A percentile compares a stretch with the other conserved stretches of the same genome.
phyloP scores from a whole-genome alignment of 2,329 filamentous ascomycete genomes.

The Phoma herbarum region DNA sequence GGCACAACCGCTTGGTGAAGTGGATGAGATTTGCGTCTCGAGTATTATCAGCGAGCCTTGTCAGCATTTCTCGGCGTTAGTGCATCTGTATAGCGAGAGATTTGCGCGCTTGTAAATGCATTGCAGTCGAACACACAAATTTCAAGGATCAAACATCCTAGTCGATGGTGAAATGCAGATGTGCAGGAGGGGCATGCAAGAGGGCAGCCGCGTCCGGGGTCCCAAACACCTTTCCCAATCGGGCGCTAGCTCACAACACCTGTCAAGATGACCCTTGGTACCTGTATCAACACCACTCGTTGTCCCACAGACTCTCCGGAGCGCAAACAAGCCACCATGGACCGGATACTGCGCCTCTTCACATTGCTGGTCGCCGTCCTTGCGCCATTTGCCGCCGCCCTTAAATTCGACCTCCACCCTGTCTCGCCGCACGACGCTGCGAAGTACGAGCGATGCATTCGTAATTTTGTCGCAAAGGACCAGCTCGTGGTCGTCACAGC shows the following conservation, averaged over 20 bases:
- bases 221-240: conserved; percentile 23
- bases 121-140: neutral
- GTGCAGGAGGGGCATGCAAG: neutral
- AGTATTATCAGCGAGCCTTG: neutral
- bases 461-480: conserved; percentile 93
- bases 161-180: neutral
- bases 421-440: conserved; percentile 67
- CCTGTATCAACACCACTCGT: conserved; percentile 29
- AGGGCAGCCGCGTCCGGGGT: conserved; percentile 7
- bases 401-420: conserved; percentile 93
- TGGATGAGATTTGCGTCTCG: neutral
- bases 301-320: conserved; percentile 27
- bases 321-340: conserved; percentile 39
- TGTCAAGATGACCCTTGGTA: conserved; percentile 30
- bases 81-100: neutral
- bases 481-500: conserved; percentile 96
- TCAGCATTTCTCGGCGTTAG: neutral
- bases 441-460: conserved; percentile 85
- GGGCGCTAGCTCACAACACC: conserved; percentile 41
- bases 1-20: conserved; percentile 47
- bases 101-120: neutral
- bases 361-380: conserved; percentile 49
- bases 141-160: neutral
- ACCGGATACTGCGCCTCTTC: conserved; percentile 46
- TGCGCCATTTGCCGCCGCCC: conserved; percentile 65